Conservation (phyloP, 2,329 filamentous ascomycete genomes). For the Colletotrichum sp. region DNA sequence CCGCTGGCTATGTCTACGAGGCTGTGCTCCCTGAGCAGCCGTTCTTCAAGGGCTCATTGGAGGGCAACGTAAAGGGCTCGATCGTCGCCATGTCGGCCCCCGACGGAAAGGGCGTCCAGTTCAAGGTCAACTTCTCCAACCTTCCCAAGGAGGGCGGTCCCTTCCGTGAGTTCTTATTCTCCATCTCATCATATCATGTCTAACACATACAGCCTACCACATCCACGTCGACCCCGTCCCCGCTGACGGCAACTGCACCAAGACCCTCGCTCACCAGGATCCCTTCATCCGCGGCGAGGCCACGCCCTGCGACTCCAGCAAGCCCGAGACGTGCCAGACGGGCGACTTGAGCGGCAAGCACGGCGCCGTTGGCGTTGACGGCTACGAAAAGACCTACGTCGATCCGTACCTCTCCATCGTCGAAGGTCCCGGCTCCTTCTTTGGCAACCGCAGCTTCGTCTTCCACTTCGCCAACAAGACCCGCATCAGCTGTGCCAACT, state of each 20-base stretch:
- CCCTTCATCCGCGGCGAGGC: slow-evolving; percentile 70
- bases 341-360: slow-evolving; percentile 80
- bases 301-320: slow-evolving; percentile 60
- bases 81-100: slow-evolving; percentile 51
- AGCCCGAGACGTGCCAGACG: slow-evolving; percentile 72
- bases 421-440: slow-evolving; percentile 57
- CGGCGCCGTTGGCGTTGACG: slow-evolving; percentile 57
- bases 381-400: slow-evolving; percentile 54
- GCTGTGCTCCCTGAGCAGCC: slow-evolving; percentile 59
- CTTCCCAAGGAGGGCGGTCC: slow-evolving; percentile 62
- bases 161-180: slow-evolving; percentile 54
- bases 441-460: slow-evolving; percentile 69
- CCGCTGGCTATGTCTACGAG: slow-evolving; percentile 55
- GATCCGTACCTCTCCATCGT: slow-evolving; percentile 64
- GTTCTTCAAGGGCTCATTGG: slow-evolving; percentile 54
- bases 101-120: slow-evolving; percentile 59
- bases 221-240: slow-evolving; percentile 71
- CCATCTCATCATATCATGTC: background rate
- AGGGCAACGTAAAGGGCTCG: slow-evolving; percentile 59
- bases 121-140: slow-evolving; percentile 61
- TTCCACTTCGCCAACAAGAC: slow-evolving; percentile 69
- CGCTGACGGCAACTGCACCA: slow-evolving; percentile 72
- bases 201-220: slow-evolving; percentile 65
- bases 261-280: slow-evolving; percentile 72
- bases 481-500: slow-evolving; percentile 70